Evolutionary conservation across 2,329 filamentous ascomycete genomes (phyloP).

Genomic region (Xylariaceae sp.): DNA sequence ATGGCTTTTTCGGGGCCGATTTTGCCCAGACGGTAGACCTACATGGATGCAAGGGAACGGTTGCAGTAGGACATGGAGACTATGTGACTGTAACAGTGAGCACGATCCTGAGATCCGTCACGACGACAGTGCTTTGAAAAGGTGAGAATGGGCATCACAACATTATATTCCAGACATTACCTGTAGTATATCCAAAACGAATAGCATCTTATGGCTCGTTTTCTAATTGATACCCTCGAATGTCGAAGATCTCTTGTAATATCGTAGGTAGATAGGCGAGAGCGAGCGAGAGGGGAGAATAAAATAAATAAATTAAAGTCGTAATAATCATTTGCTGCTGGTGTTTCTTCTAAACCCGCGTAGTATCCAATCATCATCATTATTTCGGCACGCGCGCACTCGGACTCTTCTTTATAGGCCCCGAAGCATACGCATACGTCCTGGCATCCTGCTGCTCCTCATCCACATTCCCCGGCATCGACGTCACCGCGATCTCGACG

Average conservation of each 20-base stretch:
- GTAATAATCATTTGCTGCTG: neutral
- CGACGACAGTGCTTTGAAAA: too few species aligned
- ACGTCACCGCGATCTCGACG: conserved; percentile 16
- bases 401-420: conserved; percentile 9
- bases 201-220: too few species aligned
- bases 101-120: too few species aligned
- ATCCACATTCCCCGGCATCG: neutral
- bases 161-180: neutral
- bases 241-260: neutral
- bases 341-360: neutral
- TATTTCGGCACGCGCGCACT: conserved; percentile 3
- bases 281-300: neutral
- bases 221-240: neutral
- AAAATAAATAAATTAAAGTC: neutral
- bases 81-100: too few species aligned
- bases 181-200: neutral
- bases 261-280: neutral
- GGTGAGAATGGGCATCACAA: neutral
- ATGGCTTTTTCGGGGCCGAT: neutral
- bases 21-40: neutral
- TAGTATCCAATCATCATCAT: neutral
- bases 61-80: neutral
- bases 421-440: conserved; percentile 7
- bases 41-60: neutral
- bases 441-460: conserved; percentile 1